Base-by-base conservation (phyloP, 306 rosid species). In the Malus orientalis region DNA sequence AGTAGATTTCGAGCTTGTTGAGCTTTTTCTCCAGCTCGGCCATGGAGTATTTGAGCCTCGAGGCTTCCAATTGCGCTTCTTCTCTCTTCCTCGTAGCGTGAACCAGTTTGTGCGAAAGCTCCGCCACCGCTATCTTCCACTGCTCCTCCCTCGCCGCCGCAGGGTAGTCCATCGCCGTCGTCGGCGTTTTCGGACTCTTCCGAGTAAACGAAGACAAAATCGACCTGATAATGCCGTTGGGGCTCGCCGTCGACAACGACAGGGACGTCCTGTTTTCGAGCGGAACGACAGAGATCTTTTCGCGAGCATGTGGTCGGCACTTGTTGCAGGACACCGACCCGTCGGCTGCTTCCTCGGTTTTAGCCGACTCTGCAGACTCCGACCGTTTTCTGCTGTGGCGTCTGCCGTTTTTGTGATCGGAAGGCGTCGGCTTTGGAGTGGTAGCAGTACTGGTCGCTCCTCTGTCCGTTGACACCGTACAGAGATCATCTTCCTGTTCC, bases 21-120 rank as follows among this genome's bases (percentile, higher is more conserved):
- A 96, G 97, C 70, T 96, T 96, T 81, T 91, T 92, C 86, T 96
- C 99, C 42, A 96, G 78, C 82, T 88, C 97, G 12, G 88, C 75
- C 96, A 92, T 90, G 45, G 98, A 89, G 51, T 82, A 75, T 76
- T 92, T 95, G 8, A 92, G 88, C 82, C 87, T 82, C 0, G 99
- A 96, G 71, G 97, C 96, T 79, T 92, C 97, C 12, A 82, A 76
- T 74, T 88, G 67, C 10, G 98, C 98, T 49, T 92, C 97, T 58
- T 96, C 97, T 27, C 90, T 80, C 57, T 89, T 91, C 64, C 93
- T 86, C 0, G 98, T 92, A 0, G 97, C 87, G 19, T 92, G 96
- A 51, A 89, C 82, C 30, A 96, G 83, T 78, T 89, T 96, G 67
- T 92, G 97, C 8, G 99, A 96, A 23, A 96, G 90, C 82, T 96